These are phyloP conservation scores for Encephalitozoon hellem DNA, from an alignment of 371 early-diverging fungal genomes.

Conservation along the genomic window DNA sequence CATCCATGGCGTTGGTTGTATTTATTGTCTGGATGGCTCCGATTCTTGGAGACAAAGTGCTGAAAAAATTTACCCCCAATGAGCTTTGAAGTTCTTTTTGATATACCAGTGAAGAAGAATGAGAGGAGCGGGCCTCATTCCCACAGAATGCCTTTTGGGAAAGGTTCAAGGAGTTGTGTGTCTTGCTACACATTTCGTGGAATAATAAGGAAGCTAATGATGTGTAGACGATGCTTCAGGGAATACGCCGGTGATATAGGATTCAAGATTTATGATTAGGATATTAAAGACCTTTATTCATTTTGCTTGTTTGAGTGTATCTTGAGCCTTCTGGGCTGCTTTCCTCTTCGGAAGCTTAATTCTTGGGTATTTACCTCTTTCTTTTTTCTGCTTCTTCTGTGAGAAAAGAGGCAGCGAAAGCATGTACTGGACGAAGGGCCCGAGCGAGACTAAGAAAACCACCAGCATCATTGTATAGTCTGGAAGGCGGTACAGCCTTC, in stretches of 20 bases:
- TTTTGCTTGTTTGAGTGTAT: background rate
- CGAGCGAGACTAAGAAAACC: background rate
- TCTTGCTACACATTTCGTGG: slow-evolving; percentile 81
- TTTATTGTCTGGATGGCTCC: too few relatives aligned
- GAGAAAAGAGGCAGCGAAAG: background rate
- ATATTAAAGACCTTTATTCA: slow-evolving; percentile 17
- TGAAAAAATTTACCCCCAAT: slow-evolving; percentile 9
- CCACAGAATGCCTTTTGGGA: slow-evolving; percentile 42
- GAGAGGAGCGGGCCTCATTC: slow-evolving; percentile 15
- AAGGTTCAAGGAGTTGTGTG: slow-evolving; percentile 53
- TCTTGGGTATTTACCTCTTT: background rate
- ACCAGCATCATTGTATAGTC: background rate
- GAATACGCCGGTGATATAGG: slow-evolving; percentile 95
- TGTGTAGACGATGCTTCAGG: slow-evolving; percentile 99
- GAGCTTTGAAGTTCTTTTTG: background rate
- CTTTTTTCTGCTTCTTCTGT: slow-evolving; percentile 7
- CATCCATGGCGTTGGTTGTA: too few relatives aligned
- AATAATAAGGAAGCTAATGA: slow-evolving; percentile 95
- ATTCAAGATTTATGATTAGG: slow-evolving; percentile 64
- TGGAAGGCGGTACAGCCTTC: background rate
- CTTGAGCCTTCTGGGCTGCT: background rate
- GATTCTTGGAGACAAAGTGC: background rate
- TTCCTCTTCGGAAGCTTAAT: background rate
- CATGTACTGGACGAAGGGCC: background rate
- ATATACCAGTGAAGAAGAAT: slow-evolving; percentile 19